A percentile compares a stretch with the other conserved stretches of the same genome.
Evolutionary conservation across 192 early-diverging fungal genomes (phyloP).

Genomic region (Coemansia sp.): DNA sequence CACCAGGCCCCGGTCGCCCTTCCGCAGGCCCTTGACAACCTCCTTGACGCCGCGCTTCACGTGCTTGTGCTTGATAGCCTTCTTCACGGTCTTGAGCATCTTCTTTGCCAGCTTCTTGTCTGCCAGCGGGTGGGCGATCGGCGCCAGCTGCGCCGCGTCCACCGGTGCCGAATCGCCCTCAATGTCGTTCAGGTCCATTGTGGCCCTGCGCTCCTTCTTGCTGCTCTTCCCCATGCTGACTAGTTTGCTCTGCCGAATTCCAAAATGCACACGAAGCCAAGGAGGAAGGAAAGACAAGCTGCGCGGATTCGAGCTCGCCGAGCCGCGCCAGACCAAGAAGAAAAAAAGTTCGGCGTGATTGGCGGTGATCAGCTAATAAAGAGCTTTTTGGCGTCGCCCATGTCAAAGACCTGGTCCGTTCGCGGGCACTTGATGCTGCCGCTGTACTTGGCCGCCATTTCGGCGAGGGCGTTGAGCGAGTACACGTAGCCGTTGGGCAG

Average conservation of each 20-base stretch:
- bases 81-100: conserved; percentile 47
- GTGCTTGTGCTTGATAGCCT: conserved; percentile 77
- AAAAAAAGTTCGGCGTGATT: too few species aligned
- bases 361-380: conserved; percentile 69
- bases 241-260: background rate
- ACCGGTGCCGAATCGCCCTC: conserved; percentile 25
- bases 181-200: conserved; percentile 21
- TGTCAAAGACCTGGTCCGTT: conserved; percentile 52
- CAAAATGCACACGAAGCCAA: background rate
- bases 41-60: conserved; percentile 96
- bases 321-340: too few species aligned
- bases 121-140: conserved; percentile 45
- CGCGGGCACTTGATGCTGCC: conserved; percentile 70
- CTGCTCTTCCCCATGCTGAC: conserved; percentile 84
- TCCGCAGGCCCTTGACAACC: conserved; percentile 92
- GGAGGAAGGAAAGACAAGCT: background rate
- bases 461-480: conserved; percentile 64
- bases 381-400: conserved; percentile 65
- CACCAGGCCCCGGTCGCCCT: conserved; percentile 91
- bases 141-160: conserved; percentile 20
- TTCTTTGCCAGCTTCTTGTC: conserved; percentile 49
- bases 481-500: conserved; percentile 97
- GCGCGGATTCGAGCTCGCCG: too few species aligned
- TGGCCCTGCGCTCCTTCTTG: conserved; percentile 50
- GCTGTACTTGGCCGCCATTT: conserved; percentile 59